Conservation (phyloP, 495 filamentous ascomycete species). For the Podospora comata region DNA sequence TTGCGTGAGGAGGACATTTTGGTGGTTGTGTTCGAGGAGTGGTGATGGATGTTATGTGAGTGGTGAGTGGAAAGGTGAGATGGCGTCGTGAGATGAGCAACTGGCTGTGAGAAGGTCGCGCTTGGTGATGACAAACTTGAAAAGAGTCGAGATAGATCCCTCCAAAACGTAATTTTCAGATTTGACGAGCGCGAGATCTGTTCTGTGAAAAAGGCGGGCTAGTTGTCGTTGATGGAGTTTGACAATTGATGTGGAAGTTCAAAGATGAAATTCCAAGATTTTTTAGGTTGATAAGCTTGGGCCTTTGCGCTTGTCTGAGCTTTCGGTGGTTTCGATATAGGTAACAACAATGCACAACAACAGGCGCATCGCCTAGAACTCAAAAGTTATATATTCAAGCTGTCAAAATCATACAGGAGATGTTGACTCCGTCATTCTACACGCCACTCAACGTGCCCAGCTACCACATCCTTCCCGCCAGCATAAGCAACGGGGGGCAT, state of each 20-base stretch:
- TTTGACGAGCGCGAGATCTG: neutral
- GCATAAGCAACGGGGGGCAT: neutral
- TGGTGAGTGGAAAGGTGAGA: neutral
- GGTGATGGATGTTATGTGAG: constrained; percentile 6
- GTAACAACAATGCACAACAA: neutral
- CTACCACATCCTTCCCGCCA: neutral
- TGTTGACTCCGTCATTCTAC: neutral
- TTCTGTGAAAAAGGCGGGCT: neutral
- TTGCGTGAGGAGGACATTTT: constrained; percentile 13
- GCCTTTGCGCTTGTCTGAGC: neutral
- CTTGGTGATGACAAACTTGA: neutral
- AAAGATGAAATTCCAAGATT: neutral
- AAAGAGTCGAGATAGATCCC: neutral
- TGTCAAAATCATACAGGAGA: neutral
- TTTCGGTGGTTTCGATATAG: neutral
- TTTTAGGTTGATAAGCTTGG: constrained; percentile 5
- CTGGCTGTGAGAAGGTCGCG: neutral
- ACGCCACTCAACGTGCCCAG: neutral
- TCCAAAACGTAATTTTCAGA: neutral
- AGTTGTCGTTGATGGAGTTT: neutral
- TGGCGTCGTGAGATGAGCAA: neutral
- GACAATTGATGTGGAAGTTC: neutral
- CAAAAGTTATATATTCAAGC: neutral
- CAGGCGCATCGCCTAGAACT: neutral
- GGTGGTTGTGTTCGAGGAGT: neutral